Conservation (phyloP, 805 yeast genomes). For the Yarrowia sp. region DNA sequence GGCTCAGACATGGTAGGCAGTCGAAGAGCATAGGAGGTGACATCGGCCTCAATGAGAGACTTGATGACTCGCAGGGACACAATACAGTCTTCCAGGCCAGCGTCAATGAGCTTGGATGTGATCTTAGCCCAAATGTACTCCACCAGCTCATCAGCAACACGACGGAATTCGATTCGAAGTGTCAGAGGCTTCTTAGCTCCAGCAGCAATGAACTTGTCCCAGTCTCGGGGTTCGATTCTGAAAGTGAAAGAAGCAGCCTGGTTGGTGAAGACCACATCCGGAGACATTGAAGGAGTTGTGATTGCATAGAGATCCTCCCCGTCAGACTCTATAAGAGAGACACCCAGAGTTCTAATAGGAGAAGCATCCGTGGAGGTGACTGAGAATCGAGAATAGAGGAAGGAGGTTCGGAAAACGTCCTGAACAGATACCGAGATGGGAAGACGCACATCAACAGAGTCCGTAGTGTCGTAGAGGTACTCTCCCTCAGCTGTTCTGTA, state of each 20-base stretch:
- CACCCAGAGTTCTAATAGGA: constrained; percentile 59
- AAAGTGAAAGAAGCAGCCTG: constrained; percentile 72
- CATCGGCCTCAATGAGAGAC: constrained; percentile 39
- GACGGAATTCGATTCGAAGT: constrained; percentile 42
- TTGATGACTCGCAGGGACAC: constrained; percentile 29
- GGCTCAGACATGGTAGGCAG: constrained; percentile 24
- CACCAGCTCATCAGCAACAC: constrained; percentile 43
- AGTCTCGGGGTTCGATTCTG: constrained; percentile 53
- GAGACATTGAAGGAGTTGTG: constrained; percentile 46
- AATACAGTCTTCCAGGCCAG: constrained; percentile 37
- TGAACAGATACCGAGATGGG: constrained; percentile 78
- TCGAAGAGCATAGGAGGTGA: constrained; percentile 40
- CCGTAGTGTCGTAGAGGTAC: constrained; percentile 43
- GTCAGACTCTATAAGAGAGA: constrained; percentile 55
- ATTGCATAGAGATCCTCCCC: constrained; percentile 51
- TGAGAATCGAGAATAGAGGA: constrained; percentile 70
- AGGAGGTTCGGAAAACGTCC: constrained; percentile 68
- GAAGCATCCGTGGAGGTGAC: constrained; percentile 61
- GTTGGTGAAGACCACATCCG: constrained; percentile 64
- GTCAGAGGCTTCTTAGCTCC: constrained; percentile 40
- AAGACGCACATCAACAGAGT: constrained; percentile 59
- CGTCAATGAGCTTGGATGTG: constrained; percentile 38
- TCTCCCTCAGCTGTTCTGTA: constrained; percentile 44
- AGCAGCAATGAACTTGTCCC: constrained; percentile 53
- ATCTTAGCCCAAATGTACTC: constrained; percentile 33